Conservation (phyloP, 495 filamentous ascomycete genomes). For the Xanthoparmelia taractica region DNA sequence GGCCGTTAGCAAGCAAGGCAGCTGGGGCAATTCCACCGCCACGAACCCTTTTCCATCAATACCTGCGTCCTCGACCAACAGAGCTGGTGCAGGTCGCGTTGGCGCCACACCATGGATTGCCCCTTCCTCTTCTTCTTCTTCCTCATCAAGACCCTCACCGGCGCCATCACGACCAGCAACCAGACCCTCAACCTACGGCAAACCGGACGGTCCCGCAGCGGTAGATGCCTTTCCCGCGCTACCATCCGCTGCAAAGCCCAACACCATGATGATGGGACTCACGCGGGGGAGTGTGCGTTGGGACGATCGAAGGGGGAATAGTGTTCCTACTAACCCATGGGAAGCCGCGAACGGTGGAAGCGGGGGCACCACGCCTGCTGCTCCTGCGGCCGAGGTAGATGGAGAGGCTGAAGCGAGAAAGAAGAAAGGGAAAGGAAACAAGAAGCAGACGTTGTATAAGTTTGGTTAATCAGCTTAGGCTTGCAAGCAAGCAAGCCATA, state of each 20-base stretch:
- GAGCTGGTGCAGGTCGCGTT: slow-evolving; percentile 35
- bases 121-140: slow-evolving; percentile 12
- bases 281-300: slow-evolving; percentile 62
- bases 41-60: slow-evolving; percentile 43
- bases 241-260: slow-evolving; percentile 68
- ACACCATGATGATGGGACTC: slow-evolving; percentile 72
- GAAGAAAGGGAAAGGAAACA: slow-evolving; percentile 68
- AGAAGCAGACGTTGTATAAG: slow-evolving; percentile 68
- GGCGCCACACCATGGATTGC: slow-evolving; percentile 44
- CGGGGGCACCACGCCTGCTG: slow-evolving; percentile 11
- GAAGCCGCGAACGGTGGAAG: slow-evolving; percentile 22
- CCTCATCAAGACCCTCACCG: slow-evolving; percentile 20
- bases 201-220: slow-evolving; percentile 29
- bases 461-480: slow-evolving; percentile 35
- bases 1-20: slow-evolving; percentile 45
- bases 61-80: slow-evolving; percentile 36
- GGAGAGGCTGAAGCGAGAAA: slow-evolving; percentile 41
- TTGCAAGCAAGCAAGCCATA: neutral
- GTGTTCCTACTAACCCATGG: slow-evolving; percentile 42
- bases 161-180: slow-evolving; percentile 27
- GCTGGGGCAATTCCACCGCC: slow-evolving; percentile 39
- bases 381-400: slow-evolving; percentile 32
- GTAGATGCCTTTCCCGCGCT: slow-evolving; percentile 72
- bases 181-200: slow-evolving; percentile 25
- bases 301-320: slow-evolving; percentile 42